A percentile compares a stretch with the other conserved stretches of the same genome.
These are phyloP conservation scores for Cyamopsis tetragonoloba DNA, from an alignment of 306 rosid genomes.

Conservation along the genomic window DNA sequence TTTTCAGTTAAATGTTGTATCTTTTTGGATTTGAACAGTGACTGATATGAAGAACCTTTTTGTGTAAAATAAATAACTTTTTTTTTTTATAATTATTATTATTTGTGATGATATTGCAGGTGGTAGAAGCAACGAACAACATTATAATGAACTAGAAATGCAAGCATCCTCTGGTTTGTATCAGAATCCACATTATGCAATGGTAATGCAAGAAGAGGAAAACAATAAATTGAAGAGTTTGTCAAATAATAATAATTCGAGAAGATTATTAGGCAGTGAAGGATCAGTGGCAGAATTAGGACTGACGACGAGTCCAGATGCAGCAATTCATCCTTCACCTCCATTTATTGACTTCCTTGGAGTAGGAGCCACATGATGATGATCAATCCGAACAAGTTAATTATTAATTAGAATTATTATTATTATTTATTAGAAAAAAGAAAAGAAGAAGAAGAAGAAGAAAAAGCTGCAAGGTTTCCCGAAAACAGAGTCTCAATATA, in stretches of 20 bases:
- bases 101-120: conserved; percentile 35
- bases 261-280: conserved; percentile 42
- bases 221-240: conserved; percentile 27
- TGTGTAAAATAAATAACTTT: background rate
- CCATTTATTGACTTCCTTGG: conserved; percentile 94
- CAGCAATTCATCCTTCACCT: conserved; percentile 50
- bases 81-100: background rate
- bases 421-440: too few species aligned
- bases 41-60: background rate
- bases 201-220: conserved; percentile 41
- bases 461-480: conserved; percentile 42
- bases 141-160: too few species aligned
- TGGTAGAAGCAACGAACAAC: conserved; percentile 40
- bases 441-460: too few species aligned
- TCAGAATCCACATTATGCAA: conserved; percentile 25
- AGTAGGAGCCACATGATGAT: conserved; percentile 83
- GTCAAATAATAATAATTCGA: too few species aligned
- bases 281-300: conserved; percentile 33
- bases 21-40: background rate
- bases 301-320: conserved; percentile 30
- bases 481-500: conserved; percentile 41
- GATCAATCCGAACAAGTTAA: conserved; percentile 22
- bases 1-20: conserved; percentile 1
- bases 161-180: conserved; percentile 18
- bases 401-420: too few species aligned